These are phyloP conservation scores for Aspergillus haitiensis DNA, from an alignment of 495 filamentous ascomycete species.

Conservation along the genomic window DNA sequence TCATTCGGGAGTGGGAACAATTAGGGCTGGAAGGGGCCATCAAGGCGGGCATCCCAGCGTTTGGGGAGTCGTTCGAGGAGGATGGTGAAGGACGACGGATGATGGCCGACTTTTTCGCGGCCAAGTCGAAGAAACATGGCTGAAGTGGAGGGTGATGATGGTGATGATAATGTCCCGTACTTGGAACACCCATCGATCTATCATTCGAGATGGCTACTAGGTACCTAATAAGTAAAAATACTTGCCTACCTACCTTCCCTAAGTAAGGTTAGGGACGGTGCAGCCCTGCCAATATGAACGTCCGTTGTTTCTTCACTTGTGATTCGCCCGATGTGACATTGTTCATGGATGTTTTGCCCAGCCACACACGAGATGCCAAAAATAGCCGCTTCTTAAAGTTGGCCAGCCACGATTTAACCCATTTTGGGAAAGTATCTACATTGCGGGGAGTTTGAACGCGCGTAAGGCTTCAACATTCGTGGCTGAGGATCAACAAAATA, in stretches of 20 bases:
- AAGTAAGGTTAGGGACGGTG: no score
- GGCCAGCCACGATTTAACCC: constrained; percentile 21
- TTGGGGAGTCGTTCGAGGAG: constrained; percentile 24
- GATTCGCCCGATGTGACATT: background rate
- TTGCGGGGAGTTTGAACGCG: constrained; percentile 12
- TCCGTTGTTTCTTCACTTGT: no score
- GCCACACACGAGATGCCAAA: constrained; percentile 22
- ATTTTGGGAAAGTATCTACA: constrained; percentile 22
- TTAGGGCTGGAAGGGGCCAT: constrained; percentile 24
- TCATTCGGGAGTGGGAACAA: constrained; percentile 29
- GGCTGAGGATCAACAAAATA: background rate
- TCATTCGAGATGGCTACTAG: background rate
- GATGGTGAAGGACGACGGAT: constrained; percentile 21
- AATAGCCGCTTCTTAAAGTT: constrained; percentile 17
- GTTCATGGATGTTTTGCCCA: constrained; percentile 1
- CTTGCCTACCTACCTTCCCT: no score
- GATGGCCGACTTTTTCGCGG: constrained; percentile 23
- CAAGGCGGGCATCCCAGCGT: constrained; percentile 24
- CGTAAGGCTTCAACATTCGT: constrained; percentile 23
- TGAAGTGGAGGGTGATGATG: background rate
- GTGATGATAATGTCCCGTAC: no score
- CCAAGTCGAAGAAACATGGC: constrained; percentile 1
- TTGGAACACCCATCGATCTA: no score
- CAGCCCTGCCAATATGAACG: constrained; percentile 11
- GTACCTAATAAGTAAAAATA: background rate